Evolutionary conservation across 768 basidiomycete species (phyloP).

Genomic region (Ramaria sp.): DNA sequence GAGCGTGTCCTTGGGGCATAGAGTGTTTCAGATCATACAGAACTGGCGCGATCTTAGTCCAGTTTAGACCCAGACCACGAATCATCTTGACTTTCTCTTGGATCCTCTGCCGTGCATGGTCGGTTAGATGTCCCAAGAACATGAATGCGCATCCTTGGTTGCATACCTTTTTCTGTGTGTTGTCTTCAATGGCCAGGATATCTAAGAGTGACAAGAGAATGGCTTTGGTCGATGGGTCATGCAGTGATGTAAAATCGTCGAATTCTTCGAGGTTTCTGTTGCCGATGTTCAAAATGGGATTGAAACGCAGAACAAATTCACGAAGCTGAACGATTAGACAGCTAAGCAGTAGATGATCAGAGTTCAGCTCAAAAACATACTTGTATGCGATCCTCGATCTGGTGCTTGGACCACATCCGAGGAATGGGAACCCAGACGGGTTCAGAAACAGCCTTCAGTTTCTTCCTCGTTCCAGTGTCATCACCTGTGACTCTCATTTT

Average conservation of each 20-base stretch:
- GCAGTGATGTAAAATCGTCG: constrained; percentile 30
- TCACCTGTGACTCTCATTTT: constrained; percentile 15
- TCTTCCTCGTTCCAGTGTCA: constrained; percentile 13
- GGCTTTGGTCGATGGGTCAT: constrained; percentile 51
- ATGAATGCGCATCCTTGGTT: not conserved
- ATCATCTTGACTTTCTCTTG: constrained; percentile 2
- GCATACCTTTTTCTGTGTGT: constrained; percentile 27
- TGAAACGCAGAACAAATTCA: constrained; percentile 64
- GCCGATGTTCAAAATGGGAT: constrained; percentile 37
- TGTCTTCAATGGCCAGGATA: constrained; percentile 32
- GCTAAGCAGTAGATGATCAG: not conserved
- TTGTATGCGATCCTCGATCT: constrained; percentile 46
- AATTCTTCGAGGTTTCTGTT: constrained; percentile 50
- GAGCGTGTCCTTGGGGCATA: constrained; percentile 1
- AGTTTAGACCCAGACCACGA: constrained; percentile 4
- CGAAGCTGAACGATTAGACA: constrained; percentile 35
- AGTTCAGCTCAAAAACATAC: constrained; percentile 5
- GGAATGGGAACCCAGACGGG: constrained; percentile 46
- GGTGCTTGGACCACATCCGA: constrained; percentile 30
- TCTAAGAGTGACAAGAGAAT: constrained; percentile 53
- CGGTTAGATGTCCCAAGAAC: not conserved
- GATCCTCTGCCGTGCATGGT: not conserved
- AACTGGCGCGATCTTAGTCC: constrained; percentile 4
- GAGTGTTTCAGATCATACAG: not conserved
- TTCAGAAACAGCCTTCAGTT: constrained; percentile 30